Evolutionary conservation across 306 rosid species (phyloP), one percentile per base, ranked within the genome.

Genomic region (Corylus heterophylla): DNA sequence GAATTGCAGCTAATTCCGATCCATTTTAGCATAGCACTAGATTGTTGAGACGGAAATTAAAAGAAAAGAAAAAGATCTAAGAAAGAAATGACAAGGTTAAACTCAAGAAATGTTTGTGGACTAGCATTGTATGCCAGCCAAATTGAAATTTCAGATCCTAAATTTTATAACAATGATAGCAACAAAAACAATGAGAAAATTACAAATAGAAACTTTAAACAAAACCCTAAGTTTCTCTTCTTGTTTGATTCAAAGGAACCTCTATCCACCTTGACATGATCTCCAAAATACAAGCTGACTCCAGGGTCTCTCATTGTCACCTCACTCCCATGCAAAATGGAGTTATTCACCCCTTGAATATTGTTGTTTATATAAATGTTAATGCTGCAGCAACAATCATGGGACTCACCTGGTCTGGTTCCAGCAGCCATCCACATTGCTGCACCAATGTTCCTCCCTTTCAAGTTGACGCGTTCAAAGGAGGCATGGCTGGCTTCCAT

Each of bases 331-430:
- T 78, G 37, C 84, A 86, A 44, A 48, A 76, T 27, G 18, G 92
- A 84, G 54, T 86, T 80, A 51, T 69, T 84, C 22, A 83, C 76
- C 5, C 86, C 92, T 31, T 86, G 90, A 54, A 86, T 45, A 61
- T 89, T 89, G 87, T 74, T 89, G 86, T 89, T 86, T 75, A 86
- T 50, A 49, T 82, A 89, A 48, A 86, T 82, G 87, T 89, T 86
- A 54, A 86, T 80, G 84, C 87, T 80, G 84, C 87, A 84, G 47
- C 88, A 78, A 73, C 83, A 79, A n/a, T 77, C 74, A 10, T 35
- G 74, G 4, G 78, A 66, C 54, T 71, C 83, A 4, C 81, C 71
- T 51, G 35, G 2, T 31, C 69, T 29, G 1, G 59, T 0, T 52
- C 54, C 71, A 3, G 63, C 54, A 31, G 2, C 49, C 3, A 72